Base-by-base conservation (phyloP, 257 asterid genomes). In the Salvia rosmarinus region DNA sequence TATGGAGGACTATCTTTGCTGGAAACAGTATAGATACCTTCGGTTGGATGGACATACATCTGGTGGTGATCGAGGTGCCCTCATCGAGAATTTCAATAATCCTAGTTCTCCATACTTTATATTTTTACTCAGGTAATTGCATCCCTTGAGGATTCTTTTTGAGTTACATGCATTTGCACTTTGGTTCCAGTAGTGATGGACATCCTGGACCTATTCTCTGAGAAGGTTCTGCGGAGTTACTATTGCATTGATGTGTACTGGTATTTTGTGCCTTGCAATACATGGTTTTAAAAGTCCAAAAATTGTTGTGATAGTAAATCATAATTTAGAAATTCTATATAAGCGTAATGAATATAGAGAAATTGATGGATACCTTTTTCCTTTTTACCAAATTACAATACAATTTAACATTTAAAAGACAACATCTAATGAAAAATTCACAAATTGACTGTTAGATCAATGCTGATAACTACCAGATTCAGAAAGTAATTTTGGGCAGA, bases 31-130 rank as follows among this genome's bases (percentile, higher is more conserved):
- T 60, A 89, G 64, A 75, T 95, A 95, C 80, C 89, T 95, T 28
- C 96, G 99, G 61, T 84, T 95, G 81, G 99, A 95, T 80, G 99
- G 99, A 13, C 99, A 95, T 75, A 95, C 99, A 76, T 89, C 92
- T 56, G 99, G 99, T 66, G 98, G 99, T 49, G 97, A 95, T 76
- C 91, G 99, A 44, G 99, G 99, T 61, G 93, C 90, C 71, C 87
- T 95, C 72, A 91, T 95, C 59, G 99, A 95, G 1, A 71, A 68
- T 72, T 95, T 95, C 83, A 95, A 95, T 80, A 73, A 84, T 75
- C 89, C 99, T 49, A 83, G 75, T 62, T 95, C 99, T 75, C 99
- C 99, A 7, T 95, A 84, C 82, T 95, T 95, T 67, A 84, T 95
- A 82, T 95, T 95, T 78, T 83, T 95, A 83, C 96, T 95, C 84